A percentile compares a stretch with the other conserved stretches of the same genome.
phyloP scores from a whole-genome alignment of 768 basidiomycete species.

The Leccinum truebloodii region DNA sequence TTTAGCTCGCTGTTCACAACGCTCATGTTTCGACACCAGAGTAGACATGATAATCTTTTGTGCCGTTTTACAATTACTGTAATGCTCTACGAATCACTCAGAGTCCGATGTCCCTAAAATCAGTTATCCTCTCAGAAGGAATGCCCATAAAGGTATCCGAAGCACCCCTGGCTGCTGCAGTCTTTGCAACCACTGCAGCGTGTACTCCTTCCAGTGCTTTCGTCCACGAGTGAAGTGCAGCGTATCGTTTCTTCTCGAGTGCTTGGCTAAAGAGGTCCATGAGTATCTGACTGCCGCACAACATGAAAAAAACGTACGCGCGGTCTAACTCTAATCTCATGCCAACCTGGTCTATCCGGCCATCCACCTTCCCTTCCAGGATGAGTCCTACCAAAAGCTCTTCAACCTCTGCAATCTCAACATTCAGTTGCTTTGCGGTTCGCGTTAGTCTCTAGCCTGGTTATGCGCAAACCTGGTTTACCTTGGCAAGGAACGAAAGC shows the following conservation, averaged over 20 bases:
- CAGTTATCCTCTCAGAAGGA: slow-evolving; percentile 33
- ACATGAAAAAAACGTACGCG: slow-evolving; percentile 49
- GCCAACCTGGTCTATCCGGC: slow-evolving; percentile 94
- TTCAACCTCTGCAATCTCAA: slow-evolving; percentile 90
- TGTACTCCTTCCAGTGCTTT: slow-evolving; percentile 79
- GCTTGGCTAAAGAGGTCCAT: slow-evolving; percentile 61
- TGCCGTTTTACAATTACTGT: neutral
- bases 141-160: slow-evolving; percentile 37
- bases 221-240: slow-evolving; percentile 80
- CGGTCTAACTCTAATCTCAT: slow-evolving; percentile 90
- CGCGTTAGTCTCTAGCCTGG: neutral
- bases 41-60: neutral
- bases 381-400: slow-evolving; percentile 92
- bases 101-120: slow-evolving; percentile 32
- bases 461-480: slow-evolving; percentile 30
- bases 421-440: slow-evolving; percentile 86
- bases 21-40: neutral
- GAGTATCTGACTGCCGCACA: neutral
- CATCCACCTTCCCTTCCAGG: slow-evolving; percentile 95
- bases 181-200: slow-evolving; percentile 72
- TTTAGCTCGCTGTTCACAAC: neutral
- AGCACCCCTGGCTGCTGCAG: slow-evolving; percentile 38
- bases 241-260: slow-evolving; percentile 84
- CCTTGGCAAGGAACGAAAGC: slow-evolving; percentile 90
- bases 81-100: slow-evolving; percentile 16